These are phyloP conservation scores for Paecilomyces sp. DNA, from an alignment of 2,329 filamentous ascomycete genomes.

Conservation along the genomic window DNA sequence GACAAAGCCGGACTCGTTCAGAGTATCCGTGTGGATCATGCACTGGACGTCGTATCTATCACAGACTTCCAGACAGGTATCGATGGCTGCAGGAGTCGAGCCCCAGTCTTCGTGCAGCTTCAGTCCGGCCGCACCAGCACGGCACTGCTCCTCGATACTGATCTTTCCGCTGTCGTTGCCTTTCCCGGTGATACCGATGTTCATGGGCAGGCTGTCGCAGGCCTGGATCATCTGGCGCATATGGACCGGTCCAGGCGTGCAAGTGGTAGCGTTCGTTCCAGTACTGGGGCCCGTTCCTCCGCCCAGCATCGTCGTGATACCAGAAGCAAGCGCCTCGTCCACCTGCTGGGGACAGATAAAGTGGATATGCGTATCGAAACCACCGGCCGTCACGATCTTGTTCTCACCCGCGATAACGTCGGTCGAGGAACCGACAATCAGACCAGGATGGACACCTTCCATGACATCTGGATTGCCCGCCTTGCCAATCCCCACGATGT, in stretches of 20 bases:
- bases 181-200: constrained; percentile 87
- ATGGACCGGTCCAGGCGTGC: constrained; percentile 77
- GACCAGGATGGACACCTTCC: constrained; percentile 70
- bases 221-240: constrained; percentile 88
- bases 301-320: constrained; percentile 84
- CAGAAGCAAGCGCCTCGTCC: constrained; percentile 72
- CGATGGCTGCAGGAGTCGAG: constrained; percentile 81
- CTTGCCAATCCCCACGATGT: constrained; percentile 86
- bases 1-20: constrained; percentile 97
- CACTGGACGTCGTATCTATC: constrained; percentile 90
- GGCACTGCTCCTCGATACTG: constrained; percentile 70
- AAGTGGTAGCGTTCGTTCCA: constrained; percentile 85
- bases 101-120: constrained; percentile 98
- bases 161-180: constrained; percentile 72
- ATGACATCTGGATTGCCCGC: constrained; percentile 96
- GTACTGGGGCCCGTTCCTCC: constrained; percentile 91
- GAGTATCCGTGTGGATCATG: constrained; percentile 89
- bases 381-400: constrained; percentile 85
- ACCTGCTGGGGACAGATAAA: constrained; percentile 93
- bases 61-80: constrained; percentile 75
- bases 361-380: constrained; percentile 85
- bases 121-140: constrained; percentile 79
- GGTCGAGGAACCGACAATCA: constrained; percentile 81
- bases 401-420: constrained; percentile 88
- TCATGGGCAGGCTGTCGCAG: constrained; percentile 71